Percentiles rank a stretch among this genome's conserved stretches.
Conservation (phyloP, 176 grass and related monocot genomes). For the Aegilops bicornis region DNA sequence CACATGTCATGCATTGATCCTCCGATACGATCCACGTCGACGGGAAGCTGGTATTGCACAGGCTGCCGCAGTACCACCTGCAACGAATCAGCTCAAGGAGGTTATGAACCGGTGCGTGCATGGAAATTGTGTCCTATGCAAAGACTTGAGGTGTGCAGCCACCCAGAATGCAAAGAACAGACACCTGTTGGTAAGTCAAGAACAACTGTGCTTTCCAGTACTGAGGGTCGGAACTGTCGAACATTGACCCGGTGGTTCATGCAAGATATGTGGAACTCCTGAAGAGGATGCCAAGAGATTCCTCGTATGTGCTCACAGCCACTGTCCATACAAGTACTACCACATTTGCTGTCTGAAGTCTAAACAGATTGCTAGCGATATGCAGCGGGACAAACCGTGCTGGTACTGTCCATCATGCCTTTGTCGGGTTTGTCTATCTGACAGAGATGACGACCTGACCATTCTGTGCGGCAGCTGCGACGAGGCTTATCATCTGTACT, state of each 20-base stretch:
- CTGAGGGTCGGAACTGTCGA: constrained; percentile 19
- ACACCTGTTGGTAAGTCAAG: constrained; percentile 34
- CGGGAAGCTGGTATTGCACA: constrained; percentile 63
- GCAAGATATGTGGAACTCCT: constrained; percentile 74
- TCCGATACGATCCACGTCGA: constrained; percentile 41
- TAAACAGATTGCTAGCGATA: constrained; percentile 50
- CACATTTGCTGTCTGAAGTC: constrained; percentile 69
- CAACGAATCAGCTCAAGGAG: constrained; percentile 19
- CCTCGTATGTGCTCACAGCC: constrained; percentile 59
- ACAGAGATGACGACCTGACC: constrained; percentile 75
- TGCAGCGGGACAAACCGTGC: constrained; percentile 39
- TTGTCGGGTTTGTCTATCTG: constrained; percentile 64
- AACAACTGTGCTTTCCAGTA: constrained; percentile 25
- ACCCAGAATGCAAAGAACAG: constrained; percentile 18
- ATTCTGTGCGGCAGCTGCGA: constrained; percentile 85
- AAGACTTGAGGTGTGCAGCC: constrained; percentile 41
- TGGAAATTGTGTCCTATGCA: constrained; percentile 46
- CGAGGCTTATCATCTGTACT: constrained; percentile 84
- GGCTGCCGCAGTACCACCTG: constrained; percentile 27
- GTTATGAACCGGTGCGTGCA: constrained; percentile 22
- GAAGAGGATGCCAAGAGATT: constrained; percentile 76
- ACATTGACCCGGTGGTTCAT: constrained; percentile 42
- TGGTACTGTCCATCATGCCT: constrained; percentile 96
- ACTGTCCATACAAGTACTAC: constrained; percentile 85
- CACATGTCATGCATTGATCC: constrained; percentile 63